Evolutionary conservation across 805 yeast genomes (phyloP).

Genomic region (Candida odintsovae): DNA sequence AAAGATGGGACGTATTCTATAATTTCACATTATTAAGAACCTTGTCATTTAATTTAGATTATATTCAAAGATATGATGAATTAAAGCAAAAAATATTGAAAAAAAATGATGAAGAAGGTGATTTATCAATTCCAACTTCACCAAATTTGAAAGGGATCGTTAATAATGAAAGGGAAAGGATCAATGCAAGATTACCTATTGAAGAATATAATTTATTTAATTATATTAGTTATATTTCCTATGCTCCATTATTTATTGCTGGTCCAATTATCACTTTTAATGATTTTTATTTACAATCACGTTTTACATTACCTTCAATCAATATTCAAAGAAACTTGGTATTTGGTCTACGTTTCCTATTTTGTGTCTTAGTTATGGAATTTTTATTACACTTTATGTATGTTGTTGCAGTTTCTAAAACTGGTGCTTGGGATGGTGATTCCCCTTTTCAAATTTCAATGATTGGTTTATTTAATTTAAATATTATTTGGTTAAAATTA

Average conservation of each 20-base stretch:
- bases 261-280: constrained; percentile 94
- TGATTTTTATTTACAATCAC: constrained; percentile 76
- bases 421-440: constrained; percentile 84
- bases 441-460: constrained; percentile 91
- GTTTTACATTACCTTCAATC: constrained; percentile 54
- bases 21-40: constrained; percentile 84
- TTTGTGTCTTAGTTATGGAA: constrained; percentile 87
- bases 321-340: constrained; percentile 43
- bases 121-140: constrained; percentile 15
- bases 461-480: constrained; percentile 88
- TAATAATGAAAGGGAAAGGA: constrained; percentile 57
- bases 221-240: constrained; percentile 70
- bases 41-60: constrained; percentile 80
- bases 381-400: constrained; percentile 79
- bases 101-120: constrained; percentile 20
- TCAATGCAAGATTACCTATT: constrained; percentile 55
- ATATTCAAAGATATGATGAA: constrained; percentile 35
- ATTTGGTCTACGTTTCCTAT: constrained; percentile 62
- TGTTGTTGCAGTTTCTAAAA: constrained; percentile 88
- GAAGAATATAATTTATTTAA: constrained; percentile 57
- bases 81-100: constrained; percentile 13
- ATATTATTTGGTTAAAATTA: constrained; percentile 87
- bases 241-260: constrained; percentile 88
- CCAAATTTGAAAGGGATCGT: constrained; percentile 13
- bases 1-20: constrained; percentile 94